phyloP scores from a whole-genome alignment of 331 rosid genomes.

The Dryas integrifolia region DNA sequence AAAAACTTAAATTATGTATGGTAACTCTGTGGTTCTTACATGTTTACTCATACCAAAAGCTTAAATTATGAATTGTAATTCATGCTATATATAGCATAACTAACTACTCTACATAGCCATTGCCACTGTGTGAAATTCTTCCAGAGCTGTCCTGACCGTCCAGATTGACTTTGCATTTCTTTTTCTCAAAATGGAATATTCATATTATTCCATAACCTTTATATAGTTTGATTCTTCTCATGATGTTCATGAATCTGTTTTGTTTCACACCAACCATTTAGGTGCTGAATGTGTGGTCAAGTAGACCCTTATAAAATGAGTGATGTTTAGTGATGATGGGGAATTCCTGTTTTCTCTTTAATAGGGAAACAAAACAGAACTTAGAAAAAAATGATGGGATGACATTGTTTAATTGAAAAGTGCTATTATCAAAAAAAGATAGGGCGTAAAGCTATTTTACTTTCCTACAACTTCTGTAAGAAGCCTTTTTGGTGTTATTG shows the following conservation, averaged over 20 bases:
- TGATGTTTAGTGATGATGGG: neutral
- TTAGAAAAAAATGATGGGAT: neutral
- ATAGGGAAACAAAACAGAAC: neutral
- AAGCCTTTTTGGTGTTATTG: no score
- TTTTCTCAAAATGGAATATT: neutral
- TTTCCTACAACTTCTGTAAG: no score
- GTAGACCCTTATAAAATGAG: neutral
- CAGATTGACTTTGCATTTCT: no score
- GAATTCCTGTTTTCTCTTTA: neutral
- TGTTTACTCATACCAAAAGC: neutral
- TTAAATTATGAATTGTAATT: neutral
- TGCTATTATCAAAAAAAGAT: no score
- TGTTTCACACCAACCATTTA: neutral
- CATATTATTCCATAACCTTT: neutral
- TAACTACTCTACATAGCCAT: neutral
- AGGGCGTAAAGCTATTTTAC: no score
- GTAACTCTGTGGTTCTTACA: neutral
- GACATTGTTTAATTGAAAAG: no score
- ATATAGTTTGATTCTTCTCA: no score
- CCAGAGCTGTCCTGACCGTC: neutral
- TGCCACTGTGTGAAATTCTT: neutral
- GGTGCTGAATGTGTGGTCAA: neutral
- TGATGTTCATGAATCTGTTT: neutral
- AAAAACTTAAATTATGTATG: neutral
- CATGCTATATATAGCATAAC: neutral